A percentile compares a stretch with the other conserved stretches of the same genome.
These are phyloP conservation scores for Emydomyces testavorans DNA, from an alignment of 2,329 filamentous ascomycete genomes.

Conservation along the genomic window DNA sequence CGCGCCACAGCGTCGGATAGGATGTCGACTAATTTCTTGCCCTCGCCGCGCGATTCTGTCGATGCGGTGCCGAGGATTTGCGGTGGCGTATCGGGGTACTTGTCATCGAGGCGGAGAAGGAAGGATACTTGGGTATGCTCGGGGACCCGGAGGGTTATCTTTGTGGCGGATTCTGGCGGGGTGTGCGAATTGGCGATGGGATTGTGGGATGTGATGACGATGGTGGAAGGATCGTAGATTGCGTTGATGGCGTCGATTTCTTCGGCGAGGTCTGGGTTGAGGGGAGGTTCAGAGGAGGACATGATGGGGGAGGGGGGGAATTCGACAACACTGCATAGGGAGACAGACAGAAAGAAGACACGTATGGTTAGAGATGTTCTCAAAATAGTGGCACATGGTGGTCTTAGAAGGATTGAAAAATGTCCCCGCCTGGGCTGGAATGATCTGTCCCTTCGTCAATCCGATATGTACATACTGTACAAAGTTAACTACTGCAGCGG, in stretches of 20 bases:
- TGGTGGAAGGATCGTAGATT: slow-evolving; percentile 55
- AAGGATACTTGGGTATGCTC: slow-evolving; percentile 40
- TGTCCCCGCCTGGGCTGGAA: too few relatives aligned
- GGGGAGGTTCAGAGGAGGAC: not conserved
- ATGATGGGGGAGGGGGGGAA: not conserved
- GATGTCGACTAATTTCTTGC: slow-evolving; percentile 56
- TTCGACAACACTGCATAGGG: not conserved
- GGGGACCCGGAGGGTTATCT: slow-evolving; percentile 56
- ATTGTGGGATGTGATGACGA: slow-evolving; percentile 35
- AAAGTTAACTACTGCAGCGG: too few relatives aligned
- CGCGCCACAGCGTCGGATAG: slow-evolving; percentile 55
- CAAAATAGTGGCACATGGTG: too few relatives aligned
- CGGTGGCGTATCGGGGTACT: slow-evolving; percentile 67
- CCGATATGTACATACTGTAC: too few relatives aligned
- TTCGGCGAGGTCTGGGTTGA: slow-evolving; percentile 34
- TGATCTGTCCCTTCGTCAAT: too few relatives aligned
- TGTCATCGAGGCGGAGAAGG: slow-evolving; percentile 53
- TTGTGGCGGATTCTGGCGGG: slow-evolving; percentile 19
- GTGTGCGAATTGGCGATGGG: slow-evolving; percentile 18
- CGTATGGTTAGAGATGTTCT: too few relatives aligned
- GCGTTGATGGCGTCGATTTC: slow-evolving; percentile 40
- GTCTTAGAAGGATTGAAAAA: too few relatives aligned
- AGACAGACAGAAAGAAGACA: not conserved
- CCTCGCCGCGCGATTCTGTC: slow-evolving; percentile 62
- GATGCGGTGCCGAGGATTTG: slow-evolving; percentile 66